A percentile compares a stretch with the other conserved stretches of the same genome.
These are phyloP conservation scores for Fusarium sambucinum DNA, from an alignment of 2,329 filamentous ascomycete species.

Conservation along the genomic window DNA sequence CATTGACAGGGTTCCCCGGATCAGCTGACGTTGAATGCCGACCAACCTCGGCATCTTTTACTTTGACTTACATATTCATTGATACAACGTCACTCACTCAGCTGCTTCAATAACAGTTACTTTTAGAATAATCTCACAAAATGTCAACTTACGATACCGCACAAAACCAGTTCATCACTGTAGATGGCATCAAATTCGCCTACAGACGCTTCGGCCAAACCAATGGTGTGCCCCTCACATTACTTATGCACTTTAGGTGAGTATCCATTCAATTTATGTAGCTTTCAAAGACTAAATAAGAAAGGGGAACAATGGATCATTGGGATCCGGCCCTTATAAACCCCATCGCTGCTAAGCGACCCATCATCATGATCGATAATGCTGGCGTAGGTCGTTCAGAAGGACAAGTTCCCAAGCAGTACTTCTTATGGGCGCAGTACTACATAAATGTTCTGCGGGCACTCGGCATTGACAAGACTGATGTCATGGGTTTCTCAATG, in stretches of 20 bases:
- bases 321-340: slow-evolving; percentile 62
- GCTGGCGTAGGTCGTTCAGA: slow-evolving; percentile 60
- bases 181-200: slow-evolving; percentile 50
- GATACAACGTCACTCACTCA: background rate
- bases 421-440: slow-evolving; percentile 50
- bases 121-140: background rate
- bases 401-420: slow-evolving; percentile 55
- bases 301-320: slow-evolving; percentile 55
- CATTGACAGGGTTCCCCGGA: slow-evolving; percentile 19
- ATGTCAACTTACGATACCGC: slow-evolving; percentile 52
- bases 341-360: slow-evolving; percentile 55
- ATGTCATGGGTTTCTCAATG: slow-evolving; percentile 65
- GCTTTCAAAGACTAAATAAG: background rate
- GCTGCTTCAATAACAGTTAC: background rate
- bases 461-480: slow-evolving; percentile 56
- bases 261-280: background rate
- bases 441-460: slow-evolving; percentile 53
- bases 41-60: slow-evolving; percentile 32
- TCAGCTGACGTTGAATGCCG: slow-evolving; percentile 35
- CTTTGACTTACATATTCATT: background rate
- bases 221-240: slow-evolving; percentile 50
- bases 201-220: slow-evolving; percentile 50
- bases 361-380: slow-evolving; percentile 62
- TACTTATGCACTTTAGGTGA: slow-evolving; percentile 52
- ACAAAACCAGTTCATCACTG: slow-evolving; percentile 47